These are phyloP conservation scores for Jatropha multifida DNA, from an alignment of 441 rosid genomes.

Conservation along the genomic window DNA sequence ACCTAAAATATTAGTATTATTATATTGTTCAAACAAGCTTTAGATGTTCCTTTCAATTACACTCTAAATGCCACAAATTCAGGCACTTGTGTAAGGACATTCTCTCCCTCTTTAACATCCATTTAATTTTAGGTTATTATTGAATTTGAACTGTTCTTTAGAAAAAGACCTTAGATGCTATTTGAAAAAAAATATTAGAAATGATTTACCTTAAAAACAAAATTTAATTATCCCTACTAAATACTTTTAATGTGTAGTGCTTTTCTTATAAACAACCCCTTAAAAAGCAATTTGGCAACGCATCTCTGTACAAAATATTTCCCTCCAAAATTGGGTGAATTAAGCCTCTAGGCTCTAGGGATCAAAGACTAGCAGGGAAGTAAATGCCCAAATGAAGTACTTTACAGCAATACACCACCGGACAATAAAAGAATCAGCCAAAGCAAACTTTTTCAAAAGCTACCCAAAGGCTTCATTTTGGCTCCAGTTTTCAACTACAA, in stretches of 20 bases:
- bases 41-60: neutral
- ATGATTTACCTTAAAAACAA: too few relatives aligned
- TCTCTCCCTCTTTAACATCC: neutral
- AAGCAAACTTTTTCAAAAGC: constrained; percentile 27
- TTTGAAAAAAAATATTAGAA: too few relatives aligned
- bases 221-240: too few relatives aligned
- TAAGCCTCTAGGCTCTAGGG: neutral
- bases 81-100: neutral
- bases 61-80: constrained; percentile 3
- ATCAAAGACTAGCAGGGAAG: constrained; percentile 1
- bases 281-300: neutral
- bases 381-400: constrained; percentile 18
- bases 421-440: constrained; percentile 32
- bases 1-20: too few relatives aligned
- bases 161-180: too few relatives aligned
- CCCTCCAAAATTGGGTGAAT: neutral
- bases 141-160: too few relatives aligned
- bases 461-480: constrained; percentile 8
- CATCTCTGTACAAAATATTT: neutral
- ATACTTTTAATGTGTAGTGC: too few relatives aligned
- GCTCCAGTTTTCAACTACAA: constrained; percentile 11
- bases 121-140: too few relatives aligned
- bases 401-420: constrained; percentile 34
- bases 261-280: too few relatives aligned
- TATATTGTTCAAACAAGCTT: neutral